Percentiles rank a stretch among this genome's conserved stretches.
Conservation (phyloP, 1,139 yeast genomes). For the Diutina siamensis region DNA sequence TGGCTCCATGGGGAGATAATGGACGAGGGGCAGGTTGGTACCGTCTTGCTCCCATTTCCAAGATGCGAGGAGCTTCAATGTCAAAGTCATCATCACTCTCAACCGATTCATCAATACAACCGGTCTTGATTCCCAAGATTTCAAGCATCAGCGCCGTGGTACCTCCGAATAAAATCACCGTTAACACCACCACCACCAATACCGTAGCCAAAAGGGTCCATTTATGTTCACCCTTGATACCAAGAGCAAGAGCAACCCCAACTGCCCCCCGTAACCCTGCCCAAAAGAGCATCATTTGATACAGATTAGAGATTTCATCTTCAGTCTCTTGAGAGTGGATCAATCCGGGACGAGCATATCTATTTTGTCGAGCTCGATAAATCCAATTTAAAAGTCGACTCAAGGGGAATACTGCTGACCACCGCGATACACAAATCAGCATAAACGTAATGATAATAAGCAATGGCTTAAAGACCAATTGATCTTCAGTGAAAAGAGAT, state of each 20-base stretch:
- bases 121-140: conserved; percentile 83
- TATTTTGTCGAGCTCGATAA: conserved; percentile 42
- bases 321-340: conserved; percentile 36
- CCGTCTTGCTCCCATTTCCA: background rate
- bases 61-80: conserved; percentile 62
- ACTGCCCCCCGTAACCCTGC: conserved; percentile 99
- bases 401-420: conserved; percentile 96
- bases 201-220: conserved; percentile 88
- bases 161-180: conserved; percentile 95
- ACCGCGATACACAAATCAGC: conserved; percentile 89
- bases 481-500: conserved; percentile 91
- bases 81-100: conserved; percentile 94
- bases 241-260: conserved; percentile 98
- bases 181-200: conserved; percentile 87
- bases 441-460: conserved; percentile 81
- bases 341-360: conserved; percentile 28
- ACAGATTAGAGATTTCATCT: conserved; percentile 89
- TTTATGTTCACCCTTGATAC: conserved; percentile 89
- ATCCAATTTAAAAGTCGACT: conserved; percentile 78
- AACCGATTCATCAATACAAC: conserved; percentile 63
- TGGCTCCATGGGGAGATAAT: background rate
- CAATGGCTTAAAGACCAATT: conserved; percentile 86
- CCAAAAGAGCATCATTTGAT: conserved; percentile 99
- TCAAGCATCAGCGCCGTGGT: conserved; percentile 98
- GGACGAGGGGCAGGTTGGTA: background rate